Base-by-base conservation (phyloP, 2,329 filamentous ascomycete species). In the Zymoseptoria tritici region DNA sequence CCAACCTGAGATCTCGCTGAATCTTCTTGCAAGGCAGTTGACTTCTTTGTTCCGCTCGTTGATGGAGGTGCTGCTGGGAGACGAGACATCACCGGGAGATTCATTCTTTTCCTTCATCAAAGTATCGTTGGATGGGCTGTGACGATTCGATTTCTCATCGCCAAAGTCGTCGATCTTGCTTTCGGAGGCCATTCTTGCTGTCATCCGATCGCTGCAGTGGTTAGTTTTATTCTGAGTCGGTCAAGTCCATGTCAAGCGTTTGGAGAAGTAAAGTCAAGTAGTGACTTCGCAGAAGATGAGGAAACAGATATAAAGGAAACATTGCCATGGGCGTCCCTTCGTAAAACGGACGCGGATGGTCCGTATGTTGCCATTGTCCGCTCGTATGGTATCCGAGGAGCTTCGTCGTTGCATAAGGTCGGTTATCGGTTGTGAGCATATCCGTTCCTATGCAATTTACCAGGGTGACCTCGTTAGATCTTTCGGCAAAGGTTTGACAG, bases 1-100 rank as follows among this genome's bases (percentile, higher is more conserved):
- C 62, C 70, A 74, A 4, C 68, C 71, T 36, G 75, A 77, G 36
- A 46, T 46, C 13, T 13, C 36, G 36, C 36, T 46, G 36, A 46
- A 46, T 46, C 36, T 46, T 46, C 13, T 46, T 46, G 36, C 36
- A 46, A 46, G 36, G 16, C 16, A 16, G 16, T 16, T 16, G 36
- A 46, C 36, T n/a, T 46, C 36, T n/a, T 46, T 46, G 16, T 16
- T 13, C 36, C 36, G 36, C 13, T 46, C 36, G 36, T 46, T 16
- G 36, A 46, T 46, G 36, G 36, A 46, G 13, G 16, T n/a, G 16
- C 13, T 46, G 36, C 36, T 46, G 36, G 36, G 36, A 46, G 36
- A 46, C 16, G 36, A 16, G 36, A 29, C 26, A 29, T 29, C 26
- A 1, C 26, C 26, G 26, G 36, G 13, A 46, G 36, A 46, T 16